Conservation (phyloP, 1,139 yeast genomes). For the Hyphopichia pseudoburtonii region DNA sequence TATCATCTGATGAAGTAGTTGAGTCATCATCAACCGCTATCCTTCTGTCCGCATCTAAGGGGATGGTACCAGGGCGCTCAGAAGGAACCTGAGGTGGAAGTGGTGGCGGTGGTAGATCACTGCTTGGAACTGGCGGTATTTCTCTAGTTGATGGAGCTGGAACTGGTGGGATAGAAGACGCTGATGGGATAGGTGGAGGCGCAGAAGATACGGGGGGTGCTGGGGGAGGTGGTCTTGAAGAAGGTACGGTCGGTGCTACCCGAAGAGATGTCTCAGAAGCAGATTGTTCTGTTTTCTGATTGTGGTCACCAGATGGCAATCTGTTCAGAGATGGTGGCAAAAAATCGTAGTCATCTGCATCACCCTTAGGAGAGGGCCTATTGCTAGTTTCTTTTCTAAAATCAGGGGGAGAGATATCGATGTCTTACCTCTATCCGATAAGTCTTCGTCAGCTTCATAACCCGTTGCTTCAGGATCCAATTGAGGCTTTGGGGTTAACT, state of each 20-base stretch:
- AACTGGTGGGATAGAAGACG: constrained; percentile 10
- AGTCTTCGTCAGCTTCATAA: constrained; percentile 47
- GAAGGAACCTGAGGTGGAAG: constrained; percentile 10
- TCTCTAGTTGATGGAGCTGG: constrained; percentile 11
- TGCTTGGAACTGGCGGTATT: constrained; percentile 13
- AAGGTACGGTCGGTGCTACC: neutral
- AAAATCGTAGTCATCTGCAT: constrained; percentile 7
- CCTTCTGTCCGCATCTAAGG: no score
- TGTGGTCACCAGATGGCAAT: no score
- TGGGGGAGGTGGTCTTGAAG: constrained; percentile 9
- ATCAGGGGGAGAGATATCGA: constrained; percentile 4
- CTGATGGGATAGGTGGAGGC: constrained; percentile 14
- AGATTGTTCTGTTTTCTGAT: constrained; percentile 11
- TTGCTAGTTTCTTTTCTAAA: no score
- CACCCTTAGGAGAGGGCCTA: constrained; percentile 5
- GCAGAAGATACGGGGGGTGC: constrained; percentile 17
- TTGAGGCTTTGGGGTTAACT: constrained; percentile 8
- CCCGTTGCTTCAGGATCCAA: constrained; percentile 38
- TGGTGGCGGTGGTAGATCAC: constrained; percentile 9
- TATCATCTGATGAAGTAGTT: neutral
- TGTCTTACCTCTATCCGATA: constrained; percentile 31
- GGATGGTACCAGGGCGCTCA: no score
- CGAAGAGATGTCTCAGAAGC: neutral
- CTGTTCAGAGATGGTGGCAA: constrained; percentile 15
- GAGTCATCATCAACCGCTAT: no score